A percentile compares a stretch with the other conserved stretches of the same genome.
phyloP scores from a whole-genome alignment of 2,329 filamentous ascomycete species.

The Aspergillus alliaceus region DNA sequence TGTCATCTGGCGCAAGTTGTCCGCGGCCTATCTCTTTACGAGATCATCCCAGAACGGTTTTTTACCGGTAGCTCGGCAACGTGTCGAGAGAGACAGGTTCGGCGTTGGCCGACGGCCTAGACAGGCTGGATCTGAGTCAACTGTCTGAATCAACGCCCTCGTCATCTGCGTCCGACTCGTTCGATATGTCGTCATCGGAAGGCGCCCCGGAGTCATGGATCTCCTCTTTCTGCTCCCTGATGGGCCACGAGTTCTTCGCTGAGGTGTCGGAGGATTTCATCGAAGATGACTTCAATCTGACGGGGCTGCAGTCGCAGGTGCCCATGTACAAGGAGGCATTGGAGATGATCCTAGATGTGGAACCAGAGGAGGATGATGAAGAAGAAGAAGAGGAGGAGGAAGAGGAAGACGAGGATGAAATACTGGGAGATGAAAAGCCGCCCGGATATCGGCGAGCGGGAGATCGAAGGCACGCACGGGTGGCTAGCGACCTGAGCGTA shows the following conservation, averaged over 20 bases:
- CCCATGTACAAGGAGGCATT: conserved; percentile 98
- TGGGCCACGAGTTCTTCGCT: conserved; percentile 98
- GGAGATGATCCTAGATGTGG: conserved; percentile 98
- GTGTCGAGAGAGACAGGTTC: conserved; percentile 48
- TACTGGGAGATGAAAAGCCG: conserved; percentile 57
- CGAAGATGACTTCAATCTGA: conserved; percentile 99
- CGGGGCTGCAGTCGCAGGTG: conserved; percentile 90
- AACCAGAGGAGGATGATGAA: conserved; percentile 81
- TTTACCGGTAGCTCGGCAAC: conserved; percentile 36
- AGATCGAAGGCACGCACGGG: conserved; percentile 77
- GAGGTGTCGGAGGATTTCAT: conserved; percentile 99
- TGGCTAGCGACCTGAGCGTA: conserved; percentile 88
- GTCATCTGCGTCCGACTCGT: conserved; percentile 38
- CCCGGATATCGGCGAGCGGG: conserved; percentile 50
- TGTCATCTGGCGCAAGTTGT: conserved; percentile 14
- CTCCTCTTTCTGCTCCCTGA: conserved; percentile 89
- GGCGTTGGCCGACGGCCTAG: conserved; percentile 49
- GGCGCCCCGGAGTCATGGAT: conserved; percentile 86
- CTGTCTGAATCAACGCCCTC: conserved; percentile 45
- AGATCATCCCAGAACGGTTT: conserved; percentile 10
- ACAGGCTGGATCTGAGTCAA: conserved; percentile 49
- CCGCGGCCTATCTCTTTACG: conserved; percentile 8
- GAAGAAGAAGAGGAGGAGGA: conserved; percentile 68
- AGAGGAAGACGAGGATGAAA: conserved; percentile 67
- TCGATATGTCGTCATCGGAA: conserved; percentile 47